Percentiles rank a stretch among this genome's conserved stretches.
These are phyloP conservation scores for Fraxinus greggii DNA, from an alignment of 305 asterid genomes.

Conservation along the genomic window DNA sequence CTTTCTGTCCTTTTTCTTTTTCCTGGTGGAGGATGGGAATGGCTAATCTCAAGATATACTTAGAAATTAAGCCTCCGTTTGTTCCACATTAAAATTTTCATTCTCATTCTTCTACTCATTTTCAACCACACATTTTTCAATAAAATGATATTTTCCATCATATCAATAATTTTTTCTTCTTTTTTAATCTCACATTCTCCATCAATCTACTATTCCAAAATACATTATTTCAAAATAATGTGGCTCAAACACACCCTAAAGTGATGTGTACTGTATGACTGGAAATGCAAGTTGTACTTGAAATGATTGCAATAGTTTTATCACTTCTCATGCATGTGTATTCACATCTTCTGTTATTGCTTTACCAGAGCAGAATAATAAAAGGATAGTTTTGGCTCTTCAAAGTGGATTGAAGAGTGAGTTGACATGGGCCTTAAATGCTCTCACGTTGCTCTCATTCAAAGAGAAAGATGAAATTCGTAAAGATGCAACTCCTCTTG, in stretches of 20 bases:
- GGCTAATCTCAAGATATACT: neutral
- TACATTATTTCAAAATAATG: too few relatives aligned
- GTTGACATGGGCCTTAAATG: constrained; percentile 90
- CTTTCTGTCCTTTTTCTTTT: neutral
- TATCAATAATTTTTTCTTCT: too few relatives aligned
- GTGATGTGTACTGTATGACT: neutral
- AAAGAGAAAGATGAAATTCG: constrained; percentile 94
- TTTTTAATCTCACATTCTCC: too few relatives aligned
- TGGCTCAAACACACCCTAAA: too few relatives aligned
- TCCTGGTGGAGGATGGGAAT: neutral
- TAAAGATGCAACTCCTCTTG: constrained; percentile 89
- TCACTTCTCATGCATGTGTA: constrained; percentile 12
- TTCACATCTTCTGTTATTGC: constrained; percentile 19
- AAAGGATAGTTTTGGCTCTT: constrained; percentile 91
- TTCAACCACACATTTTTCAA: too few relatives aligned
- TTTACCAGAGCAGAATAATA: constrained; percentile 83
- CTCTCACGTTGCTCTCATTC: constrained; percentile 85
- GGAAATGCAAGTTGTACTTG: neutral
- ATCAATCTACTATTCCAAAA: too few relatives aligned
- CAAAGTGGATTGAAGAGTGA: constrained; percentile 97
- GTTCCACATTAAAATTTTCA: too few relatives aligned
- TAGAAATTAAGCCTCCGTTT: too few relatives aligned
- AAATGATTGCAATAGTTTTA: constrained; percentile 6
- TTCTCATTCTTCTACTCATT: too few relatives aligned
- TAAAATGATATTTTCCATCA: too few relatives aligned